These are phyloP conservation scores for Penicillium sclerotigenum DNA, from an alignment of 2,329 filamentous ascomycete genomes.

Conservation along the genomic window DNA sequence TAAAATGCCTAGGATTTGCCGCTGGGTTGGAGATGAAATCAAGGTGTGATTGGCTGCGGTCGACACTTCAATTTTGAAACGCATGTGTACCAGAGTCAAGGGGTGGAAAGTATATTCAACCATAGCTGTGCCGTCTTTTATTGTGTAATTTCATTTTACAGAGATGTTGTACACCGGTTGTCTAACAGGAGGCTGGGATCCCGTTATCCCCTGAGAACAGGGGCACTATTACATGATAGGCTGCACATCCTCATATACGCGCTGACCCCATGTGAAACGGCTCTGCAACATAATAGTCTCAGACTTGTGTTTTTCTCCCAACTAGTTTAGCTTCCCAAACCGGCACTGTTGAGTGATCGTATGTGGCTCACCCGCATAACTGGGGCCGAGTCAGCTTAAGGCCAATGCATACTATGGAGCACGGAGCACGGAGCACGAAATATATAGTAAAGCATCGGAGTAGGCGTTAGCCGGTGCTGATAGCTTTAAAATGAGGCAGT, in stretches of 20 bases:
- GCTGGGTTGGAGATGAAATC: not conserved
- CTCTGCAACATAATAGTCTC: not conserved
- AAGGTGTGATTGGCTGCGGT: conserved; percentile 12
- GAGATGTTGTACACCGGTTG: not conserved
- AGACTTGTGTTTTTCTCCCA: not conserved
- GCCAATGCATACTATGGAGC: not conserved
- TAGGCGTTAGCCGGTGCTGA: not conserved
- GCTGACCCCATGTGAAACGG: conserved; percentile 7
- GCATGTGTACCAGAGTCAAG: not conserved
- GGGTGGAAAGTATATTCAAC: not conserved
- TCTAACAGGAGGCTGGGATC: conserved; percentile 10
- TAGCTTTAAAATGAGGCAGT: not conserved
- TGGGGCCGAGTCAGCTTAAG: not conserved
- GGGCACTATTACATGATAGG: not conserved
- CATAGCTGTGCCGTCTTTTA: not conserved
- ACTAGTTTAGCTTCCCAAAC: not conserved
- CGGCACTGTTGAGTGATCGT: not conserved
- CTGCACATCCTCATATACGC: conserved; percentile 18
- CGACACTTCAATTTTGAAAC: conserved; percentile 12
- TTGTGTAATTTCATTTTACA: not conserved
- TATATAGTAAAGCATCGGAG: not conserved
- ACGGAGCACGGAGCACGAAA: too few species aligned
- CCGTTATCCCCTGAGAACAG: conserved; percentile 10
- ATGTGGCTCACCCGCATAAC: not conserved
- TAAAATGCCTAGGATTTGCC: conserved; percentile 5